Base-by-base conservation (phyloP, 2,329 filamentous ascomycete species). In the Fusarium nygamai region DNA sequence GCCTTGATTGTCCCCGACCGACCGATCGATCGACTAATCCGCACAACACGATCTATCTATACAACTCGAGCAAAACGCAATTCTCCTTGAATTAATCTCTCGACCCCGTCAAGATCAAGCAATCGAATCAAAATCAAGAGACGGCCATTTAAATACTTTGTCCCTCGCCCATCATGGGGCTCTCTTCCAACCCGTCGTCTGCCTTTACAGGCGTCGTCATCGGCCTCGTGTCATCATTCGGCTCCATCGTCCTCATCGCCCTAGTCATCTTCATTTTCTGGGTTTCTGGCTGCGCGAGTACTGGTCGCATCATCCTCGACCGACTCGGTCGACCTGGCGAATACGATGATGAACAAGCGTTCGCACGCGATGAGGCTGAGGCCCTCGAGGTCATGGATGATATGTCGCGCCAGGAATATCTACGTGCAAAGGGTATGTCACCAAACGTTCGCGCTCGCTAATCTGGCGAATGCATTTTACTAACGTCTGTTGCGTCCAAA, bases 311-410 rank as follows among this genome's bases (percentile, higher is more conserved):
- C 80, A 90, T 98, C 73, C 89, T 99, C 76, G 96, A 99, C 85
- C 92, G 96, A 74, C 92, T 99, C 82, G 95, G 95, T 51, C 89
- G 96, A 69, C 96, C 96, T 2, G 96, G 96, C 78, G 96, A 98
- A 84, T 99, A 95, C 83, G 96, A 99, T 82, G 96, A 99, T 84
- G 96, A 98, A 83, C 96, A 98, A 85, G 94, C 94, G 17, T 98
- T 98, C 85, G 89, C 92, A 74, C 92, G 94, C 80, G 96, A 98
- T 83, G 96, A 99, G 89, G 95, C 94, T 41, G 95, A 98, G 83
- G 96, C 96, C 67, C 85, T 99, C 82, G 96, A 97, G 86, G 89
- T 90, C 66, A 99, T 99, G 96, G 95, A 98, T 81, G 96, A 98
- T 78, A 88, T 98, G 84, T 91, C 95, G 80, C 88, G 94, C 81